Evolutionary conservation across 2,329 filamentous ascomycete genomes (phyloP).

Genomic region (Aspergillus costaricaensis): DNA sequence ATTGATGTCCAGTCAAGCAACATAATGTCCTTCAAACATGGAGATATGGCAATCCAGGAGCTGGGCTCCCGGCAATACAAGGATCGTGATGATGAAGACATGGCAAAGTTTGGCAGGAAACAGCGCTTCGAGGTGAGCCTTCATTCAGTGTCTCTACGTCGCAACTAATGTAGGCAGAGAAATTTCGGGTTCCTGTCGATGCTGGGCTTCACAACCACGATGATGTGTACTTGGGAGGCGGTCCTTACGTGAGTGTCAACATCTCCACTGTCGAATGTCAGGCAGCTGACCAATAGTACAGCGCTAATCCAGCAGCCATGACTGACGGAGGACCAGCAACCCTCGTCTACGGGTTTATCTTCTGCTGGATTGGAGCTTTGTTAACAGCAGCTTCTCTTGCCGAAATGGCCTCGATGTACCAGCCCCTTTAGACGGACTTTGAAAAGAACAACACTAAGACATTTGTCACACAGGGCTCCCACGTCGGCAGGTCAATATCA

Average conservation of each 20-base stretch:
- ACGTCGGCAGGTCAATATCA: slow-evolving; percentile 44
- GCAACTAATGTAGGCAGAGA: slow-evolving; percentile 28
- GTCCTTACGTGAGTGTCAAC: slow-evolving; percentile 36
- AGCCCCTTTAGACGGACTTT: no score
- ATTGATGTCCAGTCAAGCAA: background rate
- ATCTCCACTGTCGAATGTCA: background rate
- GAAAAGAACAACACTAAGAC: background rate
- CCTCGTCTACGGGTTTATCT: slow-evolving; percentile 37
- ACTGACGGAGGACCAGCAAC: slow-evolving; percentile 32
- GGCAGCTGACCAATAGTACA: slow-evolving; percentile 21
- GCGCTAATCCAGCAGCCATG: slow-evolving; percentile 25
- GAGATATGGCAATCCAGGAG: slow-evolving; percentile 3
- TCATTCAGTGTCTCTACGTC: background rate
- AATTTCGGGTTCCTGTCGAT: slow-evolving; percentile 46
- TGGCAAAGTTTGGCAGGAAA: slow-evolving; percentile 2
- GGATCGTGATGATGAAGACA: background rate
- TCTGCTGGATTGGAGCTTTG: slow-evolving; percentile 34
- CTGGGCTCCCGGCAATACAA: background rate
- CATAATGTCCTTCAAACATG: slow-evolving; percentile 2
- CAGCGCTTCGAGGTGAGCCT: background rate
- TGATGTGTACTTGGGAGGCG: slow-evolving; percentile 45
- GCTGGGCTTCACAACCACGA: slow-evolving; percentile 43
- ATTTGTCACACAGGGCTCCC: slow-evolving; percentile 27
- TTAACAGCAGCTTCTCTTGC: slow-evolving; percentile 31
- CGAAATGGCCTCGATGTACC: slow-evolving; percentile 38